Evolutionary conservation across 768 basidiomycete genomes (phyloP), one percentile per base, ranked within the genome.

Genomic region (Tricholoma saponaceum): DNA sequence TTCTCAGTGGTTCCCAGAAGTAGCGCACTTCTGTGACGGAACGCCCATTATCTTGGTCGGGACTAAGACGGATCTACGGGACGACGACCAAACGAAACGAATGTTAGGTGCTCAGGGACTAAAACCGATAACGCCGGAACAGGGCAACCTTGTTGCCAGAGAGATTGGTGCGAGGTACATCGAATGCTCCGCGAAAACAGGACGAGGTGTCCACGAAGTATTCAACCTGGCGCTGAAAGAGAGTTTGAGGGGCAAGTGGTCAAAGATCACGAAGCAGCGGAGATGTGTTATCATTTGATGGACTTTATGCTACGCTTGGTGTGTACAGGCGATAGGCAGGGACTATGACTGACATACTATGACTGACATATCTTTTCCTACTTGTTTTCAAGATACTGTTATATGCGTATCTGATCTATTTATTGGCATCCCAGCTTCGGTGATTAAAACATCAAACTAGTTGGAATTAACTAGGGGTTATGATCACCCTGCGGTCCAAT

Each of bases 131-230:
- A 84, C 90, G 1, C 70, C 89, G 3, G 88, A 90, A 61, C 92
- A 94, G 66, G 97, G 96, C 1, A 80, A 77, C 3, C 76, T 76
- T n/a, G 89, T 96, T 23, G 96, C 96, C 23, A 85, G 85, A 66
- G 92, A 95, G 66, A 98, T 99, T 52, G 94, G 95, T 23, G 95
- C 95, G 16, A 82, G 85, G 70, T 99, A 98, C 70, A 79, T 88
- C 60, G 96, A 99, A 71, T 98, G 97, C 72, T 91, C 89, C 32
- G 92, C 95, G 47, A 98, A 96, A 77, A 87, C 85, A n/a, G 92
- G 95, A 4, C 76, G 74, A 14, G 93, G 93, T 50, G 92, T 98
- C 44, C 86, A 91, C 61, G 93, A 95, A 47, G 95, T 98, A 35
- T 98, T 99, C 71, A 80, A 86, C 39, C 80, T 89, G 13, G 97